Conservation (phyloP, 345 rosid species). For the Eutrema yunnanense region DNA sequence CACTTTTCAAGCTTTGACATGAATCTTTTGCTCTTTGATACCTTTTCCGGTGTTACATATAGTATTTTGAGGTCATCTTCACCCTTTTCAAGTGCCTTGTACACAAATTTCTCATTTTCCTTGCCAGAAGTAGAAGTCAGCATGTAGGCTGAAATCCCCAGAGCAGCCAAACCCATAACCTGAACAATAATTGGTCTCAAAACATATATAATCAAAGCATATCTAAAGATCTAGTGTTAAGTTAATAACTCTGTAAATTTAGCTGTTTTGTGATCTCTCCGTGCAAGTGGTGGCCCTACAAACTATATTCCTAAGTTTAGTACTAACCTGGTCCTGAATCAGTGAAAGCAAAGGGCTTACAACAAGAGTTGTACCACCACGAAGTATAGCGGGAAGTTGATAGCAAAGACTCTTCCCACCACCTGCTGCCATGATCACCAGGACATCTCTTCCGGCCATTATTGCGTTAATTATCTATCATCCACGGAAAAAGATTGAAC, state of each 20-base stretch:
- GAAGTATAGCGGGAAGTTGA: conserved; percentile 86
- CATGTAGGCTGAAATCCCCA: conserved; percentile 81
- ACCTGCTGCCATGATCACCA: conserved; percentile 98
- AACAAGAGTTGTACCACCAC: conserved; percentile 70
- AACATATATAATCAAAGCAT: neutral
- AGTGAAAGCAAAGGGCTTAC: conserved; percentile 90
- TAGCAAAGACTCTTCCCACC: conserved; percentile 98
- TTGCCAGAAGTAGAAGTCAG: conserved; percentile 81
- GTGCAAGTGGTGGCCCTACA: neutral
- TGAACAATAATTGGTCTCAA: conserved; percentile 7
- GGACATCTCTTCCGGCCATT: conserved; percentile 76
- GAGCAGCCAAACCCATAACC: conserved; percentile 91
- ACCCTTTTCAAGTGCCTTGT: conserved; percentile 88
- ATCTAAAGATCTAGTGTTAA: neutral
- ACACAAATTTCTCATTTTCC: conserved; percentile 84
- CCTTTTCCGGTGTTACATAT: conserved; percentile 91
- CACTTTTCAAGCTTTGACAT: conserved; percentile 99
- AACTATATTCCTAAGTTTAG: neutral
- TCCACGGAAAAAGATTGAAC: neutral
- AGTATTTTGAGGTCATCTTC: conserved; percentile 75
- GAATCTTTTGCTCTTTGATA: conserved; percentile 95
- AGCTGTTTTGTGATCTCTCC: neutral
- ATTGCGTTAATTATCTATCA: conserved; percentile 76
- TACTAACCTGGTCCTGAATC: conserved; percentile 87
- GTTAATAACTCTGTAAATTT: neutral